Evolutionary conservation across 352 stramenopile genomes (phyloP).

Genomic region (Phytophthora ramorum): DNA sequence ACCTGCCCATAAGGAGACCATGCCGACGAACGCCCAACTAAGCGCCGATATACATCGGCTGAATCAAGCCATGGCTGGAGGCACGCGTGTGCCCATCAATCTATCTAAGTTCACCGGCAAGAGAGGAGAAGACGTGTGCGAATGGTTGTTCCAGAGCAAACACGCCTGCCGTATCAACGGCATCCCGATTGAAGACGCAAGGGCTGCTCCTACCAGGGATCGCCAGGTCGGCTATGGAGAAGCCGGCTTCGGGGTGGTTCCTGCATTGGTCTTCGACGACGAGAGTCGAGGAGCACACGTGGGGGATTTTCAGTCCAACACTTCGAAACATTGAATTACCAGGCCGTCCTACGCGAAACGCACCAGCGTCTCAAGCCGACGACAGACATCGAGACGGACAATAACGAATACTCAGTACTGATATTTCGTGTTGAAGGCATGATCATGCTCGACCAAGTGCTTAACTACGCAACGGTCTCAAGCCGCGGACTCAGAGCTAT

Average conservation of each 20-base stretch:
- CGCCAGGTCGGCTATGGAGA: conserved; percentile 13
- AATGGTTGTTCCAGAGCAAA: conserved; percentile 14
- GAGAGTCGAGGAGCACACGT: conserved; percentile 2
- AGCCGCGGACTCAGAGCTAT: conserved; percentile 3
- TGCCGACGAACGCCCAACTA: conserved; percentile 15
- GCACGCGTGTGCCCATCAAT: conserved; percentile 2
- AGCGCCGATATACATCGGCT: conserved; percentile 12
- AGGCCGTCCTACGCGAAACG: conserved; percentile 2
- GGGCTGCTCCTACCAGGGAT: background rate
- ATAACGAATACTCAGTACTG: conserved; percentile 1
- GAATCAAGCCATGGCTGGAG: conserved; percentile 12
- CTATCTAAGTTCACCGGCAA: conserved; percentile 22
- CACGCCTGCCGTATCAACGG: conserved; percentile 11
- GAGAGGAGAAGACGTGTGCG: conserved; percentile 3
- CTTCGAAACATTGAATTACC: conserved; percentile 14
- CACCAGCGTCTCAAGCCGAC: conserved; percentile 8
- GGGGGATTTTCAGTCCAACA: conserved; percentile 12
- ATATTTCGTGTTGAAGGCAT: conserved; percentile 11
- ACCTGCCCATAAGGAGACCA: conserved; percentile 3
- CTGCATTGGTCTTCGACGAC: background rate
- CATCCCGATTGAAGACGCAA: conserved; percentile 4
- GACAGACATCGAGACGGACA: conserved; percentile 10
- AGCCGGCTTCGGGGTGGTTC: conserved; percentile 15
- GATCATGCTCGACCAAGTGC: conserved; percentile 4
- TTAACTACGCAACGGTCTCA: conserved; percentile 4